These are phyloP conservation scores for Lenwebbia sp. DNA, from an alignment of 345 rosid genomes.

Conservation along the genomic window DNA sequence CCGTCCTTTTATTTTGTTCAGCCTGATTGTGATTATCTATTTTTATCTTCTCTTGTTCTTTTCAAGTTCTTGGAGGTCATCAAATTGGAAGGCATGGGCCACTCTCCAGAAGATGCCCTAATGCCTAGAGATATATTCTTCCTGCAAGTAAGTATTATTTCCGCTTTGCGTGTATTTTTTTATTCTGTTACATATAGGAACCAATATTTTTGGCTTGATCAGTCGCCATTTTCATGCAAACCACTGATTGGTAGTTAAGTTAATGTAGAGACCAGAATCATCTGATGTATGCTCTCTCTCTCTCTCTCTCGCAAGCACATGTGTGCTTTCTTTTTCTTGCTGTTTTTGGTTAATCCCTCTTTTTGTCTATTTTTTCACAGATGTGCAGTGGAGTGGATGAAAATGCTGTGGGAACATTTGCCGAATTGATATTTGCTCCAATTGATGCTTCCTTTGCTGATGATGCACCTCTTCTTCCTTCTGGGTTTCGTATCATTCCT, in stretches of 20 bases:
- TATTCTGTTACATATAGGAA: not conserved
- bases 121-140: constrained; percentile 90
- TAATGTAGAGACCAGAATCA: not conserved
- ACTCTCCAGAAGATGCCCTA: constrained; percentile 85
- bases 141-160: constrained; percentile 57
- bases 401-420: constrained; percentile 85
- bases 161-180: not conserved
- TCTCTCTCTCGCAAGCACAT: too few relatives aligned
- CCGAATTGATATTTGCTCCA: constrained; percentile 98
- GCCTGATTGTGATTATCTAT: not conserved
- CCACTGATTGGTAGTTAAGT: not conserved
- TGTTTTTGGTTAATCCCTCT: not conserved
- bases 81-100: constrained; percentile 78
- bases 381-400: constrained; percentile 98
- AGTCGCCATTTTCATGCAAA: not conserved
- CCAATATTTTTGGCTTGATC: not conserved
- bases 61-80: constrained; percentile 87
- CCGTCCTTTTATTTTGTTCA: not conserved
- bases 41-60: not conserved
- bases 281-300: not conserved
- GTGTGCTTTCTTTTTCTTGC: not conserved
- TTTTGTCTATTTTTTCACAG: constrained; percentile 19
- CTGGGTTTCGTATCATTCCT: constrained; percentile 97
- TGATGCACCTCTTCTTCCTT: constrained; percentile 94
- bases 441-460: constrained; percentile 98